A percentile compares a stretch with the other conserved stretches of the same genome.
phyloP scores from a whole-genome alignment of 2,329 filamentous ascomycete species.

The Septoria linicola region DNA sequence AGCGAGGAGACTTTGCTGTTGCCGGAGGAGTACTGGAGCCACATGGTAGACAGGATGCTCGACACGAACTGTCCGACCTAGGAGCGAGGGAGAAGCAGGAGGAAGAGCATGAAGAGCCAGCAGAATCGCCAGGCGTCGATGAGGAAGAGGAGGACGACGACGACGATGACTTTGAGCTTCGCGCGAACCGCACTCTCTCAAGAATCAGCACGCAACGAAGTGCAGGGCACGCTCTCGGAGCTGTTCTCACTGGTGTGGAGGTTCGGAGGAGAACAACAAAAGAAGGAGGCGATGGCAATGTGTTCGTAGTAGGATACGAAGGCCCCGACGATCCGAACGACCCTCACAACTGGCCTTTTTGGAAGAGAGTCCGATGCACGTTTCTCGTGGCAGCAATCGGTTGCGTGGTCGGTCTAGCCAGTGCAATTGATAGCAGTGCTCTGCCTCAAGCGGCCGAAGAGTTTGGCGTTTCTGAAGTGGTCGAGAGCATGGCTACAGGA shows the following conservation, averaged over 20 bases:
- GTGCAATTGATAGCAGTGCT: constrained; percentile 54
- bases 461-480: constrained; percentile 52
- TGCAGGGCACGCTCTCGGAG: constrained; percentile 37
- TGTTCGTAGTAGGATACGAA: constrained; percentile 43
- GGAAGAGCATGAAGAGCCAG: constrained; percentile 20
- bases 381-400: constrained; percentile 46
- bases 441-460: constrained; percentile 47
- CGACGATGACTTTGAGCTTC: constrained; percentile 27
- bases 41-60: not conserved
- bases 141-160: constrained; percentile 27
- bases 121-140: constrained; percentile 20
- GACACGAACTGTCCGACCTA: not conserved
- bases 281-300: constrained; percentile 40
- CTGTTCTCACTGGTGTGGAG: constrained; percentile 40
- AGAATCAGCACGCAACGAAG: constrained; percentile 35
- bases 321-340: constrained; percentile 39
- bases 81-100: constrained; percentile 15
- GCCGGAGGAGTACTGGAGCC: not conserved
- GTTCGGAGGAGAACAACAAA: constrained; percentile 39
- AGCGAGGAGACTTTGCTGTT: constrained; percentile 15
- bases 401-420: constrained; percentile 53
- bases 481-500: constrained; percentile 52
- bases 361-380: constrained; percentile 36
- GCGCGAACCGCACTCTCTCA: constrained; percentile 30
- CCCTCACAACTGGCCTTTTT: constrained; percentile 41